These are phyloP conservation scores for Botrytis squamosa DNA, from an alignment of 2,329 filamentous ascomycete species.

Conservation along the genomic window DNA sequence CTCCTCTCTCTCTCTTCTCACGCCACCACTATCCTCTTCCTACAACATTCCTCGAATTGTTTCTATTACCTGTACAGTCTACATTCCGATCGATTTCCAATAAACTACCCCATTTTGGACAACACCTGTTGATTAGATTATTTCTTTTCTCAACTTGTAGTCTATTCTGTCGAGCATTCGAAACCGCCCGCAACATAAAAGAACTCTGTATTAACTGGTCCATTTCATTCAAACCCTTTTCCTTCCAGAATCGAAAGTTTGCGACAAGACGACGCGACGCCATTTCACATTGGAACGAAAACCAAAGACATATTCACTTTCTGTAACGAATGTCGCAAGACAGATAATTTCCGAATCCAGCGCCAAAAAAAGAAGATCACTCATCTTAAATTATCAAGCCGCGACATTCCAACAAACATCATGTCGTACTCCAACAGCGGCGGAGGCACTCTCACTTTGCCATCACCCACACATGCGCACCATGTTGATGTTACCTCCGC, in stretches of 20 bases:
- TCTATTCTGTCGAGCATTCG: conserved; percentile 51
- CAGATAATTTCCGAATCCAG: conserved; percentile 18
- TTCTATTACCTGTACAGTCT: conserved; percentile 14
- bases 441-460: conserved; percentile 79
- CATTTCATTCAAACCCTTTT: conserved; percentile 1
- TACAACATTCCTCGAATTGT: conserved; percentile 10
- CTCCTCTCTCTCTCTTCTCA: too few relatives aligned
- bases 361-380: conserved; percentile 1
- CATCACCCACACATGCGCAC: conserved; percentile 80
- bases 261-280: conserved; percentile 12
- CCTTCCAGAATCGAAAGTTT: not conserved
- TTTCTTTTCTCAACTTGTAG: conserved; percentile 11
- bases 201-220: conserved; percentile 16
- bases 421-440: conserved; percentile 60
- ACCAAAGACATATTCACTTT: conserved; percentile 21
- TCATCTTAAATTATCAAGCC: conserved; percentile 21
- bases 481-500: conserved; percentile 80
- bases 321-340: conserved; percentile 18
- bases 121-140: conserved; percentile 19
- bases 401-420: conserved; percentile 32
- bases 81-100: conserved; percentile 20
- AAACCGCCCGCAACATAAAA: conserved; percentile 6
- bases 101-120: conserved; percentile 18
- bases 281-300: not conserved
- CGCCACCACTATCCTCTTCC: conserved; percentile 2